phyloP scores from a whole-genome alignment of 306 rosid species.

The Cucurbita ficifolia region DNA sequence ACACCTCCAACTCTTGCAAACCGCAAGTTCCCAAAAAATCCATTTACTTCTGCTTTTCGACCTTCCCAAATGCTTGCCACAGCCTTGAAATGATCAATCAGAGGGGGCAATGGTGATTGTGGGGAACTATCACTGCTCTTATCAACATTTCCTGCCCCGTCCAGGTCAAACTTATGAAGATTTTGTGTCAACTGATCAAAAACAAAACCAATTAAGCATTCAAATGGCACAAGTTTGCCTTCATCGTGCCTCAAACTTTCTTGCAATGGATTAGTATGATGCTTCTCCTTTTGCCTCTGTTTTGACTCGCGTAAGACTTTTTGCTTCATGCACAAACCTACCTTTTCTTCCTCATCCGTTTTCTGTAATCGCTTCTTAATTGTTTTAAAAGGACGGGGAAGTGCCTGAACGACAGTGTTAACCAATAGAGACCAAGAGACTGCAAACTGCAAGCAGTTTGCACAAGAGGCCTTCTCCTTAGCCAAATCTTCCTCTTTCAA shows the following conservation, averaged over 20 bases:
- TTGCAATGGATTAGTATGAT: conserved; percentile 7
- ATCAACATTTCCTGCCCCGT: conserved; percentile 19
- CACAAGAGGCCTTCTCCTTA: conserved; percentile 51
- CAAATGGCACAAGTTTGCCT: conserved; percentile 43
- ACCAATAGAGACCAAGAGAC: conserved; percentile 65
- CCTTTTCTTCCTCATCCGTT: conserved; percentile 33
- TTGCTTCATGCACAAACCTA: conserved; percentile 33
- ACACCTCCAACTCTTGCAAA: conserved; percentile 91
- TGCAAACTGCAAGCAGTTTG: conserved; percentile 71
- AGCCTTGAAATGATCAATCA: conserved; percentile 41
- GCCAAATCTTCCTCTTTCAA: conserved; percentile 22
- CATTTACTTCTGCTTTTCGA: conserved; percentile 51
- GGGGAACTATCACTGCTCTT: conserved; percentile 18
- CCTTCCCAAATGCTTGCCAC: conserved; percentile 49
- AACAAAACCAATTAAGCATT: conserved; percentile 59
- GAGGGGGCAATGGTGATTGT: conserved; percentile 1
- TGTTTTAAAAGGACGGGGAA: conserved; percentile 68
- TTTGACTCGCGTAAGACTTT: conserved; percentile 40
- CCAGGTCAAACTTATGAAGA: conserved; percentile 47
- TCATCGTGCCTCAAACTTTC: conserved; percentile 29
- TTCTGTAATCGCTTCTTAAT: conserved; percentile 59
- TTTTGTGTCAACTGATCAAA: conserved; percentile 54
- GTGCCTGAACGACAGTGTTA: conserved; percentile 56
- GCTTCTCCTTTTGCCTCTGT: conserved; percentile 35
- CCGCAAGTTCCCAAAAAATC: conserved; percentile 72